Conservation (phyloP, 2,329 filamentous ascomycete genomes). For the Curvularia spicifera region DNA sequence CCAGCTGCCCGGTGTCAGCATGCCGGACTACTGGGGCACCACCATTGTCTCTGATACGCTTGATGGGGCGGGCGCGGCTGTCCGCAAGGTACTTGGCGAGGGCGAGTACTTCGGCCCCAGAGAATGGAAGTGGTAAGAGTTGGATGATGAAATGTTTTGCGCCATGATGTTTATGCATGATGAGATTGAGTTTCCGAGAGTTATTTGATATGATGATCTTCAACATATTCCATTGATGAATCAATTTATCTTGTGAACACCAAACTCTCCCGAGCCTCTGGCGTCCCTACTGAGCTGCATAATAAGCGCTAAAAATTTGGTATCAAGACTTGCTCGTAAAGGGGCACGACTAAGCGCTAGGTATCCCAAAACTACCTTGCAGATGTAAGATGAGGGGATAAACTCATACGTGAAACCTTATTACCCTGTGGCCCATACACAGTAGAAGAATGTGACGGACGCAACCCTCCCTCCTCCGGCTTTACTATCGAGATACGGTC, state of each 20-base stretch:
- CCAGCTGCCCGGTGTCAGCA: neutral
- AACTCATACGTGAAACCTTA: neutral
- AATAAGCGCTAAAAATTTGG: neutral
- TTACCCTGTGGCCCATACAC: neutral
- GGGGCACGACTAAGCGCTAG: neutral
- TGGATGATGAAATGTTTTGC: neutral
- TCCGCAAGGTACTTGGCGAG: neutral
- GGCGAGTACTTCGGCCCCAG: neutral
- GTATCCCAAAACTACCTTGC: neutral
- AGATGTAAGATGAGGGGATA: neutral
- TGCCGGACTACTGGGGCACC: neutral
- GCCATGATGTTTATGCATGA: neutral
- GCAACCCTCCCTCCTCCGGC: neutral
- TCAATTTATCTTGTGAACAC: neutral
- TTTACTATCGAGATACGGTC: neutral
- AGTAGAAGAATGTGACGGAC: neutral
- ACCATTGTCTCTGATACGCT: neutral
- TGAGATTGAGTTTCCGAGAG: neutral
- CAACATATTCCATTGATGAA: neutral
- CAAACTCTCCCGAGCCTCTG: neutral
- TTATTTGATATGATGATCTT: neutral
- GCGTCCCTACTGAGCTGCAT: neutral
- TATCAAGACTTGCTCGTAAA: neutral
- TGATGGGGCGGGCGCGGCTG: neutral
- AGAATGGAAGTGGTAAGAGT: neutral